phyloP scores from a whole-genome alignment of 257 asterid genomes.

The Solanum lycopersicoides region DNA sequence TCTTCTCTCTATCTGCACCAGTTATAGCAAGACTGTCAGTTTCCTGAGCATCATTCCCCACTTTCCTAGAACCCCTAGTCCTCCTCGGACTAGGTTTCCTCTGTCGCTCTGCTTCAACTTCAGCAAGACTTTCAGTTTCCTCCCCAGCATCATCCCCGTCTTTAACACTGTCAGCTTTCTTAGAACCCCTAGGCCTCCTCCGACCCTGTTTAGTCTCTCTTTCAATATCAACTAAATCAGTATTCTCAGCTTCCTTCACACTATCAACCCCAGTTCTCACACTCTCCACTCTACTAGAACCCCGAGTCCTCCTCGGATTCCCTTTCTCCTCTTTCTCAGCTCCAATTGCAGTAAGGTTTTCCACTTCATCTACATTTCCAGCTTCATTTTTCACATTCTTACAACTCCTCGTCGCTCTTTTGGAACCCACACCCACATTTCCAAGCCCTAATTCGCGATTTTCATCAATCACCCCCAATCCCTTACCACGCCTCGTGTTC shows the following conservation, averaged over 20 bases:
- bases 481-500: conserved; percentile 13
- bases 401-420: neutral
- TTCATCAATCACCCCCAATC: conserved; percentile 32
- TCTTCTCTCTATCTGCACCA: neutral
- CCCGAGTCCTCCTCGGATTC: neutral
- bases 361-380: neutral
- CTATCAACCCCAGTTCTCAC: neutral
- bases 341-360: neutral
- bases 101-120: conserved; percentile 13
- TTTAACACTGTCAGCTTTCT: neutral
- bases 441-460: conserved; percentile 26
- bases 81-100: neutral
- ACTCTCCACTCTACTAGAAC: neutral
- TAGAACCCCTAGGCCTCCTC: conserved; percentile 7
- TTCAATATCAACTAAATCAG: neutral
- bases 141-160: neutral
- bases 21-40: conserved; percentile 6
- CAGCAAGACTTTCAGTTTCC: conserved; percentile 3
- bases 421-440: neutral
- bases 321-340: neutral
- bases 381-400: neutral
- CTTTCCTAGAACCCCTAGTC: neutral
- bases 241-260: neutral
- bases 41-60: neutral
- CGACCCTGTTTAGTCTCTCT: neutral